These are phyloP conservation scores for Penicillium thymicola DNA, from an alignment of 2,329 filamentous ascomycete genomes.

Conservation along the genomic window DNA sequence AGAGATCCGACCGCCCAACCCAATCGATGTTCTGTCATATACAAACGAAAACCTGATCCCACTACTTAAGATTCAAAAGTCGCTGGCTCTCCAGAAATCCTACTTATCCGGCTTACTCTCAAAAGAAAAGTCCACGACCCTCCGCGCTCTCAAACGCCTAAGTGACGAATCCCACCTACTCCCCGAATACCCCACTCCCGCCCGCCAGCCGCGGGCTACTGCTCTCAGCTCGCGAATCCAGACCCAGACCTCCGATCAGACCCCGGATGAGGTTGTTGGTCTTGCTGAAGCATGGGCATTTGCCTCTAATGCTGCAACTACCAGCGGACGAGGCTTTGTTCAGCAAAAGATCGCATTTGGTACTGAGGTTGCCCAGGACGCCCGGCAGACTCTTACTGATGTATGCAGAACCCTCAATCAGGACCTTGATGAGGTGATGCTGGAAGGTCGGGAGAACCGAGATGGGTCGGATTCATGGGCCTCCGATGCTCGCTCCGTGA, in stretches of 20 bases:
- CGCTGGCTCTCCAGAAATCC: constrained; percentile 37
- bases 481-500: constrained; percentile 26
- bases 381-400: constrained; percentile 29
- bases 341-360: constrained; percentile 34
- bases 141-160: constrained; percentile 39
- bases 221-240: constrained; percentile 25
- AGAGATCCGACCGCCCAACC: constrained; percentile 21
- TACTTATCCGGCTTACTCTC: constrained; percentile 38
- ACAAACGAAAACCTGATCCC: constrained; percentile 34
- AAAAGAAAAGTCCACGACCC: constrained; percentile 37
- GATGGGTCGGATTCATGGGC: constrained; percentile 33
- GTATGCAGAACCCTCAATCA: constrained; percentile 37
- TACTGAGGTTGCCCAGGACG: constrained; percentile 29
- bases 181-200: constrained; percentile 40
- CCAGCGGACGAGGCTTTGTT: constrained; percentile 32
- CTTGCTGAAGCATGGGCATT: constrained; percentile 42
- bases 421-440: constrained; percentile 26
- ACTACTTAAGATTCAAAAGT: constrained; percentile 36
- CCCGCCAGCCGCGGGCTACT: constrained; percentile 33
- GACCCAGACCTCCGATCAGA: constrained; percentile 14
- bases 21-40: constrained; percentile 33
- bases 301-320: constrained; percentile 35
- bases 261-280: constrained; percentile 31
- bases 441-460: constrained; percentile 11
- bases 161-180: constrained; percentile 43